Conservation (phyloP, 2,329 filamentous ascomycete species). For the Verticillium klebahnii region DNA sequence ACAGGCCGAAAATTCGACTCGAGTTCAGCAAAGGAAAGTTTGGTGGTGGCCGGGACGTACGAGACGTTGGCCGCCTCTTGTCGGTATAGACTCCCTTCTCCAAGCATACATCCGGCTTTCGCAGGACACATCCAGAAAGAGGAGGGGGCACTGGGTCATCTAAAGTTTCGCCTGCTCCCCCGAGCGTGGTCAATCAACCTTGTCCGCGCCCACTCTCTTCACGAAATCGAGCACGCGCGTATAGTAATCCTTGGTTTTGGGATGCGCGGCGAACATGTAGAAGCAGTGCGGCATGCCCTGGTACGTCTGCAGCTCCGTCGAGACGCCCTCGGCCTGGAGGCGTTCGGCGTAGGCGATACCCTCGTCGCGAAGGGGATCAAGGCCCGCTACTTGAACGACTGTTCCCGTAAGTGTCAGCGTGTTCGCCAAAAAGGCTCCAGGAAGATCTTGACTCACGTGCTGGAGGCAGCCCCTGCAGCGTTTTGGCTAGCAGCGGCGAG, state of each 20-base stretch:
- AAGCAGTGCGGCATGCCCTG: conserved; percentile 31
- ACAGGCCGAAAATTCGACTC: not conserved
- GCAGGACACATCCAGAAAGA: not conserved
- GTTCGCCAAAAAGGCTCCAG: not conserved
- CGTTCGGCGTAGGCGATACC: conserved; percentile 31
- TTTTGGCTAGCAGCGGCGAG: conserved; percentile 27
- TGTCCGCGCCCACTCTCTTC: conserved; percentile 4
- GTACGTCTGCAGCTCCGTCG: conserved; percentile 25
- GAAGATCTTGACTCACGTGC: conserved; percentile 21
- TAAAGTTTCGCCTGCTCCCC: not conserved
- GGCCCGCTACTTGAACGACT: conserved; percentile 30
- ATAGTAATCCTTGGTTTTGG: conserved; percentile 14
- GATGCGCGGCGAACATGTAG: conserved; percentile 13
- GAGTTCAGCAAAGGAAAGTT: not conserved
- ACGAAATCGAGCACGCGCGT: conserved; percentile 12
- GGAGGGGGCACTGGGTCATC: not conserved
- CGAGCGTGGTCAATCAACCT: not conserved
- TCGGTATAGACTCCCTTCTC: not conserved
- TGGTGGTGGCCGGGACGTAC: too few species aligned
- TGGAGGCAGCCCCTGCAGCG: conserved; percentile 24
- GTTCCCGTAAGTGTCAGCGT: not conserved
- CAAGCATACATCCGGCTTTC: not conserved
- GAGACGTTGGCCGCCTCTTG: not conserved
- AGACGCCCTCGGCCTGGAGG: conserved; percentile 24
- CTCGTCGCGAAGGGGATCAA: conserved; percentile 32